Evolutionary conservation across 2,329 filamentous ascomycete genomes (phyloP), one percentile per base, ranked within the genome.

Genomic region (Beauveria brongniartii): DNA sequence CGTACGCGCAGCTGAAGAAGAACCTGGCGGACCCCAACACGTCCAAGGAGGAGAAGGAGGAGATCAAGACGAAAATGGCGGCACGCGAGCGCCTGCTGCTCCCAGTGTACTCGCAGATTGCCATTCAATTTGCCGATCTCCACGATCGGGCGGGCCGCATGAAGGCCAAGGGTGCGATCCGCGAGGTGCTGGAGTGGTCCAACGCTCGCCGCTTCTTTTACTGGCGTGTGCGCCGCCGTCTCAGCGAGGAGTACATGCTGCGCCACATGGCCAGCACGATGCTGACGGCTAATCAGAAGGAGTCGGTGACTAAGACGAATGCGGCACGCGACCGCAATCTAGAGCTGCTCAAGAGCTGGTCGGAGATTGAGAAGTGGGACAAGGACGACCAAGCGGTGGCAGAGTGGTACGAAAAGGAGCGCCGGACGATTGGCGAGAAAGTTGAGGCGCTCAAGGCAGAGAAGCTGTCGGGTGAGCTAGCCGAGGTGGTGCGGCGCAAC

Each of bases 151-250:
- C 94, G 48, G 94, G 92, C 63, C 91, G 94, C 77, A 99, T 99
- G 94, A 86, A 96, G 80, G 94, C 94, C 75, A 99, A 99, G 87
- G 89, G 92, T 64, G 88, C 89, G 61, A 96, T 99, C 70, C 91
- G 94, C 65, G 84, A 90, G 69, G 79, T 86, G 14, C 82, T 99
- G 46, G 84, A 88, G 70, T 97, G 93, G 94, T 82, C 85, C 73
- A 89, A 96, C 69, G 88, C 93, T 10, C 88, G 94, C 66, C 89
- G 93, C 72, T 97, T 94, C 90, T 97, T 99, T 83, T 99, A 97
- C 89, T 99, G 95, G 94, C 93, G 94, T 77, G 88, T 97, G 64
- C 92, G 95, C 76, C 90, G 94, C 73, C 87, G 94, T 78, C 83
- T 99, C 72, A 97, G 95, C 77, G 94, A 99, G 79, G 94, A 99